A percentile compares a stretch with the other conserved stretches of the same genome.
Conservation (phyloP, 192 early-diverging fungal species). For the Backusella liffmaniae region DNA sequence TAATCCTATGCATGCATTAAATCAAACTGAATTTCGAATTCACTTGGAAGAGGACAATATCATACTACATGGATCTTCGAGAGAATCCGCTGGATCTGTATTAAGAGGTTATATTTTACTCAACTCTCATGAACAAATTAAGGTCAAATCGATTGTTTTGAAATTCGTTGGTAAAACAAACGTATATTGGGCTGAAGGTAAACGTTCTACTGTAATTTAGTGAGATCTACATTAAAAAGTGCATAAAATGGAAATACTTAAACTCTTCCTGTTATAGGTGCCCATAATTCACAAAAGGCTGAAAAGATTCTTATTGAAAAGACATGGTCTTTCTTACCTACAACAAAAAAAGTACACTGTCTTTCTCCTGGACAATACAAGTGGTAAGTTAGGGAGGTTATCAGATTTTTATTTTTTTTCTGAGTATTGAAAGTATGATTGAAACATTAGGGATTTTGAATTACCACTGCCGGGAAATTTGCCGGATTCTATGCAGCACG, state of each 20-base stretch:
- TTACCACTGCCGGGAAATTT: constrained; percentile 55
- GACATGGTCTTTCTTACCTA: constrained; percentile 51
- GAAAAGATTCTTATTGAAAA: constrained; percentile 46
- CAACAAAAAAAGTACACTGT: constrained; percentile 36
- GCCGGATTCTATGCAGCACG: constrained; percentile 54
- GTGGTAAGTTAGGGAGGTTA: constrained; percentile 27
- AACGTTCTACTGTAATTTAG: background rate
- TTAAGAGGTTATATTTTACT: constrained; percentile 54
- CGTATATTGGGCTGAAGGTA: constrained; percentile 46
- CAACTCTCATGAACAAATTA: constrained; percentile 44
- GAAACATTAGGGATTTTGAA: constrained; percentile 44
- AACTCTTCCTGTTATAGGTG: background rate
- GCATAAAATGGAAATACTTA: background rate
- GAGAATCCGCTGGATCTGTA: constrained; percentile 46
- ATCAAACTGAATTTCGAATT: constrained; percentile 29
- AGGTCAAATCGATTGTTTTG: constrained; percentile 49
- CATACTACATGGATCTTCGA: constrained; percentile 37
- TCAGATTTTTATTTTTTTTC: background rate
- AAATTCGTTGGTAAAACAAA: constrained; percentile 53
- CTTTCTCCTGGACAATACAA: constrained; percentile 38
- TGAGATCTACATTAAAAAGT: background rate
- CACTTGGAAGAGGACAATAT: constrained; percentile 32
- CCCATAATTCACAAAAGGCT: constrained; percentile 26
- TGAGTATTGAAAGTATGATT: background rate
- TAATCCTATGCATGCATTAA: constrained; percentile 20